phyloP scores from a whole-genome alignment of 2,329 filamentous ascomycete species.

The Cladosporium sphaerospermum region DNA sequence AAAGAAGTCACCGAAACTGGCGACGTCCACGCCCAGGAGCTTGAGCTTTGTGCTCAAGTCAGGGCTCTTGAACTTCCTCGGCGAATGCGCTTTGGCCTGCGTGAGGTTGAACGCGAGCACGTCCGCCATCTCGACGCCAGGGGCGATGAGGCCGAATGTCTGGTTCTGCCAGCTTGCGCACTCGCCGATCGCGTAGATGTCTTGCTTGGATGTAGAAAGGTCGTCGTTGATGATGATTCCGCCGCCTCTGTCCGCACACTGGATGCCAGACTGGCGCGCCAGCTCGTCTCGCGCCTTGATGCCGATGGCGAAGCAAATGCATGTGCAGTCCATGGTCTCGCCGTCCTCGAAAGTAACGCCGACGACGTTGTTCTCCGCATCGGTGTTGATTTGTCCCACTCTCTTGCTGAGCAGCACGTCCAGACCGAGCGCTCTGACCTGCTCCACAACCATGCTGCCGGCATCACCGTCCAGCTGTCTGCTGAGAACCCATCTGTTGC shows the following conservation, averaged over 20 bases:
- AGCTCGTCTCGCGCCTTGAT: constrained; percentile 76
- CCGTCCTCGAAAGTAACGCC: constrained; percentile 79
- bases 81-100: constrained; percentile 65
- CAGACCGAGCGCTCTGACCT: constrained; percentile 70
- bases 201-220: constrained; percentile 62
- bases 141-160: constrained; percentile 82
- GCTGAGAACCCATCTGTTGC: constrained; percentile 75
- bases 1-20: constrained; percentile 91
- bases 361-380: constrained; percentile 60
- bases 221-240: constrained; percentile 65
- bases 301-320: constrained; percentile 85
- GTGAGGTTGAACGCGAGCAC: constrained; percentile 87
- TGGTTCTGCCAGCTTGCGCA: constrained; percentile 85
- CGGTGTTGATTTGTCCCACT: constrained; percentile 65
- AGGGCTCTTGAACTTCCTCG: constrained; percentile 68
- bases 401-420: constrained; percentile 73
- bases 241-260: constrained; percentile 65
- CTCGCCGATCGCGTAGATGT: constrained; percentile 83
- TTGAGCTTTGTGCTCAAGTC: constrained; percentile 91
- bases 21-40: constrained; percentile 81
- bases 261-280: constrained; percentile 62
- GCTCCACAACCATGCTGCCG: constrained; percentile 72
- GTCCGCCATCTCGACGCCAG: constrained; percentile 88
- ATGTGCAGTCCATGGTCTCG: constrained; percentile 67
- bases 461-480: constrained; percentile 78